These are phyloP conservation scores for Flaveria sonorensis DNA, from an alignment of 129 eudicot genomes.

Conservation along the genomic window DNA sequence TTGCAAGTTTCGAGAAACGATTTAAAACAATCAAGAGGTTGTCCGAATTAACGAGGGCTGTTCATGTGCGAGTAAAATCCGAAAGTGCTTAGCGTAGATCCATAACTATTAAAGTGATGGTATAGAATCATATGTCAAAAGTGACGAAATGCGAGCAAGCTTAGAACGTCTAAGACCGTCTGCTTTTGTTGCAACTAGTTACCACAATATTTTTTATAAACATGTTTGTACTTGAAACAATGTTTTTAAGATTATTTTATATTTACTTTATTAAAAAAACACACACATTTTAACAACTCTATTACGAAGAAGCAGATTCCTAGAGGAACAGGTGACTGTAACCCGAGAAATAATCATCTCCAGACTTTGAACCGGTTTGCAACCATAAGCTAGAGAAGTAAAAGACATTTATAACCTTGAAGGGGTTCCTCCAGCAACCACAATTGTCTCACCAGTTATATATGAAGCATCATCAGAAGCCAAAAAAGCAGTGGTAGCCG, in stretches of 20 bases:
- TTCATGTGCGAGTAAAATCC: no score
- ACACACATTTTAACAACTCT: not conserved
- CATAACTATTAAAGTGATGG: not conserved
- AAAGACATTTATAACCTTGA: constrained; percentile 56
- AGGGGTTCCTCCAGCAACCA: constrained; percentile 88
- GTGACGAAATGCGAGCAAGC: no score
- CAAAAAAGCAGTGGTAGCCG: constrained; percentile 83
- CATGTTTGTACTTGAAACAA: no score
- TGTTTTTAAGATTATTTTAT: no score
- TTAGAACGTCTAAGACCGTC: no score
- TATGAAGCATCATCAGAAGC: constrained; percentile 96
- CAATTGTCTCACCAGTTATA: constrained; percentile 88
- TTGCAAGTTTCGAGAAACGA: no score
- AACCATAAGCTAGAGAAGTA: not conserved
- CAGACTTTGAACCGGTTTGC: not conserved
- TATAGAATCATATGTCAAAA: no score
- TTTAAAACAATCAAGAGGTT: no score
- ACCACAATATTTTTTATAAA: no score
- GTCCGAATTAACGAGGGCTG: no score
- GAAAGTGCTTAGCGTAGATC: no score
- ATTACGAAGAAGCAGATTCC: not conserved
- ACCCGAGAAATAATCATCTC: not conserved
- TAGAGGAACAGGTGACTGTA: not conserved
- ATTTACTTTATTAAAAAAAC: not conserved
- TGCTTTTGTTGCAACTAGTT: no score